phyloP scores from a whole-genome alignment of 208 protist genomes.

The Trypanosoma cruzi region DNA sequence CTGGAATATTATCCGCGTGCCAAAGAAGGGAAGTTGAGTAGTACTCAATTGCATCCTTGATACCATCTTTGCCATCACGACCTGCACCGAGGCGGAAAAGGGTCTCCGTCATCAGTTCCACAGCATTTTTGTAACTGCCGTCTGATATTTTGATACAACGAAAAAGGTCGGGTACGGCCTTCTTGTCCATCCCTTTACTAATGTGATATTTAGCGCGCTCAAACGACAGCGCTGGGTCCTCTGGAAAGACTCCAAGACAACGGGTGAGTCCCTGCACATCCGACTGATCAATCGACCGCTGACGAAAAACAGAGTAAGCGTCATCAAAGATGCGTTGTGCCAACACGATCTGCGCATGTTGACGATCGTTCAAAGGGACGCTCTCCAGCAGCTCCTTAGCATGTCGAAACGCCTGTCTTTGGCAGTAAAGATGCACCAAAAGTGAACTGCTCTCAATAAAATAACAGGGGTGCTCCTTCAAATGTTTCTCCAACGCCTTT shows the following conservation, averaged over 20 bases:
- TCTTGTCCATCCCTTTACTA: conserved; percentile 57
- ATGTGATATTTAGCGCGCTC: conserved; percentile 71
- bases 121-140: conserved; percentile 73
- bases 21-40: conserved; percentile 91
- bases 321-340: conserved; percentile 77
- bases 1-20: conserved; percentile 78
- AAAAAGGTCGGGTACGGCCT: conserved; percentile 83
- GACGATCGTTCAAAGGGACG: conserved; percentile 17
- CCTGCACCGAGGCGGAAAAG: conserved; percentile 71
- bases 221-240: conserved; percentile 76
- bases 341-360: conserved; percentile 45
- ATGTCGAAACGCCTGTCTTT: conserved; percentile 74
- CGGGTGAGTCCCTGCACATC: conserved; percentile 78
- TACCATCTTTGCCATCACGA: conserved; percentile 45
- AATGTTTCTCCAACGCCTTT: conserved; percentile 53
- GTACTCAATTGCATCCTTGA: conserved; percentile 77
- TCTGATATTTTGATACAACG: conserved; percentile 81
- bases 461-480: conserved; percentile 38
- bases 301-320: conserved; percentile 71
- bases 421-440: conserved; percentile 79
- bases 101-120: conserved; percentile 84
- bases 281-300: conserved; percentile 51
- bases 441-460: conserved; percentile 53
- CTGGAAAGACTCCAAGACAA: conserved; percentile 82
- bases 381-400: conserved; percentile 66